Base-by-base conservation (phyloP, 1,284 basidiomycete genomes). In the Mycena sp. region DNA sequence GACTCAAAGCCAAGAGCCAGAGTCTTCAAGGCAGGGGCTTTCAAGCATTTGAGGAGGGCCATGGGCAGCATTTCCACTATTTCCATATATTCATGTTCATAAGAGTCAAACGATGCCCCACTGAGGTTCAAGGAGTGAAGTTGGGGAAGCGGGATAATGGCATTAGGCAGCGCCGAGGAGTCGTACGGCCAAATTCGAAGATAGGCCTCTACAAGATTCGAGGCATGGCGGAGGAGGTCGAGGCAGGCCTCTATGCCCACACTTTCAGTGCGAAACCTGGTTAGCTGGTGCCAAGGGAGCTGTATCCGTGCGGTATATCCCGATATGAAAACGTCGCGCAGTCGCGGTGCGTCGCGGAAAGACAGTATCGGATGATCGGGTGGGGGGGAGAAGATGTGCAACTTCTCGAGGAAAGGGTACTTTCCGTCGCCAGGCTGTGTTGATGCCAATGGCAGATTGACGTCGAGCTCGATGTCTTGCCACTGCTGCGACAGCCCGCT, bases 241-340 rank as follows among this genome's bases (percentile, higher is more conserved):
- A 67, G 13, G 22, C 34, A 59, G 20, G 30, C 9, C 34, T 13
- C 18, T 25, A 52, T 18, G 11, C 6, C 20, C n/a, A 63, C 50
- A 9, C 20, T 2, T 46, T 56, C 18, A 1, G 54, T 52, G 5
- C 18, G 38, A 34, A 69, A 69, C 5, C 30, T 10, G 11, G 41
- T 63, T 3, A 69, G 4, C 44, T 69, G 67, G 18, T n/a, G 20
- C 61, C 52, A 56, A 6, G 61, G 67, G n/a, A 63, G 52, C 13
- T 37, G 41, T 18, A 62, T 22, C 30, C 3, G 50, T 11, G 66
- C 1, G 11, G 34, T 41, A 25, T 48, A 62, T 8, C 3, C 7
- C 13, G 2, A 14, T 0, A 57, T 10, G 44, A 4, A 22, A 38
- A 62, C 61, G 2, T 38, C 13, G 2, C 54, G 52, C 55, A 69